Conservation (phyloP, 176 grass and related monocot genomes). For the Musa troglodytarum region DNA sequence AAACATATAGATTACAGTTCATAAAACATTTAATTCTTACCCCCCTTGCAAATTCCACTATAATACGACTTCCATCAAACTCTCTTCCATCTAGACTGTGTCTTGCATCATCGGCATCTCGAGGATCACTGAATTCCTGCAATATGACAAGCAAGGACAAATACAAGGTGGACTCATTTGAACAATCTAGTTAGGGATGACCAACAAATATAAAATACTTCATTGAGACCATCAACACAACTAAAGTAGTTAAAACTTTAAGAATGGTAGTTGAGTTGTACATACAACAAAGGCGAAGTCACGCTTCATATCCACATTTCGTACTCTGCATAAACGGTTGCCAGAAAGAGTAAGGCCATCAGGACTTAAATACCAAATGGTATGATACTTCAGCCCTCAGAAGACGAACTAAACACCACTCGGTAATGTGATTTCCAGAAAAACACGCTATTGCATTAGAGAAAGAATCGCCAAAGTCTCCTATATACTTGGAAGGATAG, state of each 20-base stretch:
- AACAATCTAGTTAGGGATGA: background rate
- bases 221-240: background rate
- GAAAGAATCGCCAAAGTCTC: constrained; percentile 93
- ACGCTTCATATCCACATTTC: constrained; percentile 99
- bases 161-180: background rate
- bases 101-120: constrained; percentile 88
- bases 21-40: constrained; percentile 28
- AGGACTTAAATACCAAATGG: constrained; percentile 40
- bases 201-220: background rate
- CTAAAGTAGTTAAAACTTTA: background rate
- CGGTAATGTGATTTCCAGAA: constrained; percentile 35
- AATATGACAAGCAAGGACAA: constrained; percentile 4
- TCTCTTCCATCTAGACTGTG: constrained; percentile 88
- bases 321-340: constrained; percentile 94
- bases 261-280: constrained; percentile 3
- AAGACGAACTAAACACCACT: constrained; percentile 23
- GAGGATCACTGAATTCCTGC: constrained; percentile 87
- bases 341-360: constrained; percentile 78
- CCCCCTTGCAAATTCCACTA: constrained; percentile 93
- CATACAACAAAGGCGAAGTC: constrained; percentile 99
- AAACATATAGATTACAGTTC: background rate
- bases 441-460: constrained; percentile 69
- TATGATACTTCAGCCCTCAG: constrained; percentile 33
- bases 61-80: constrained; percentile 81
- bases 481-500: constrained; percentile 75